These are phyloP conservation scores for Chytridiales sp. DNA, from an alignment of 371 early-diverging fungal genomes.

Conservation along the genomic window DNA sequence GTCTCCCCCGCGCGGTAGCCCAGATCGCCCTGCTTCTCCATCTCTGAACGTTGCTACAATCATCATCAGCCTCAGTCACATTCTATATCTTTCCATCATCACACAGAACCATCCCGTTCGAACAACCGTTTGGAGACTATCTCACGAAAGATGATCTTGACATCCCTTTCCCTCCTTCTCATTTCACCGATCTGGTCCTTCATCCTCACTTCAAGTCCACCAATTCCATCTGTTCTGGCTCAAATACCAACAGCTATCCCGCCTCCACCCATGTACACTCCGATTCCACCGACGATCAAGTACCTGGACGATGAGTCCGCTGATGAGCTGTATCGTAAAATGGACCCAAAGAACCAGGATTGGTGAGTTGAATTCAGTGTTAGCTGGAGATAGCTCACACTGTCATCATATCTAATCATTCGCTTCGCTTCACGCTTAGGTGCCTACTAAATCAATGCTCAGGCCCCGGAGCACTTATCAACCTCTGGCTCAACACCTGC, in stretches of 20 bases:
- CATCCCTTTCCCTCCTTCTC: too few relatives aligned
- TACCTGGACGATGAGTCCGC: constrained; percentile 12
- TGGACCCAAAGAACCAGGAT: constrained; percentile 1
- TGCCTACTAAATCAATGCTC: constrained; percentile 4
- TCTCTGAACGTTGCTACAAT: too few relatives aligned
- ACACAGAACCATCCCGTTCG: too few relatives aligned
- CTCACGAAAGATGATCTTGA: too few relatives aligned
- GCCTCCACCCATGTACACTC: background rate
- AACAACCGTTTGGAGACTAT: too few relatives aligned
- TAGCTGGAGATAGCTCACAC: background rate
- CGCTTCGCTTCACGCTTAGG: background rate
- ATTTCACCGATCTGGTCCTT: too few relatives aligned
- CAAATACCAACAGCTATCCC: background rate
- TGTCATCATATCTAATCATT: background rate
- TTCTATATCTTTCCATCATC: too few relatives aligned
- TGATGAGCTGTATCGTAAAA: constrained; percentile 3
- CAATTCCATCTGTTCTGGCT: too few relatives aligned
- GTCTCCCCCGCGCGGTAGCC: too few relatives aligned
- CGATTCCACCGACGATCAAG: background rate
- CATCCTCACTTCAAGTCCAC: too few relatives aligned
- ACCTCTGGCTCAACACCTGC: constrained; percentile 6
- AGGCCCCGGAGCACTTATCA: constrained; percentile 12
- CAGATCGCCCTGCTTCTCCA: too few relatives aligned
- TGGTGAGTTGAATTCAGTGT: background rate
- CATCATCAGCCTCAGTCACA: too few relatives aligned